These are phyloP conservation scores for Vachellia collinsii DNA, from an alignment of 306 rosid genomes.

Conservation along the genomic window DNA sequence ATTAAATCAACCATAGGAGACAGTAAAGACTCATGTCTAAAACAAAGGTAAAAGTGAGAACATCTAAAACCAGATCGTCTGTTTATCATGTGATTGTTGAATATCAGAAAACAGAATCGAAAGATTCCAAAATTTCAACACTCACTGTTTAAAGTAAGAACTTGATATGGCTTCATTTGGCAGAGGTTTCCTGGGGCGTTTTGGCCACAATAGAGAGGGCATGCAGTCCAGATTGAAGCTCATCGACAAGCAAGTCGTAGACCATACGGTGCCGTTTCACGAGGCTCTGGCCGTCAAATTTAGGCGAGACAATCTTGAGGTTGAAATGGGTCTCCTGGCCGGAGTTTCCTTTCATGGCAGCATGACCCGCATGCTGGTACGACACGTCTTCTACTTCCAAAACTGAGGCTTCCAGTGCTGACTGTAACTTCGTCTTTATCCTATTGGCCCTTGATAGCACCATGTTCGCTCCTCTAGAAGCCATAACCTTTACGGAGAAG, in stretches of 20 bases:
- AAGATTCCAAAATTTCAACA: too few relatives aligned
- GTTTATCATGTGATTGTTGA: too few relatives aligned
- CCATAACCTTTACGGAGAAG: conserved; percentile 37
- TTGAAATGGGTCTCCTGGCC: conserved; percentile 81
- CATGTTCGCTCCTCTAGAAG: conserved; percentile 50
- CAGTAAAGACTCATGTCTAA: not conserved
- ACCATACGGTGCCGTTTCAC: conserved; percentile 74
- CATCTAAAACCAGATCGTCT: too few relatives aligned
- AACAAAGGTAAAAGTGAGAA: too few relatives aligned
- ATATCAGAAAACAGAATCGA: too few relatives aligned
- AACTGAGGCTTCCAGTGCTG: conserved; percentile 66
- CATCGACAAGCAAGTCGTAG: conserved; percentile 59
- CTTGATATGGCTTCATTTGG: not conserved
- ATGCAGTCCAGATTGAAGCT: conserved; percentile 66
- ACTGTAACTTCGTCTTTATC: conserved; percentile 66
- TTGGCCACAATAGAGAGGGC: conserved; percentile 69
- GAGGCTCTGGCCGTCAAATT: conserved; percentile 71
- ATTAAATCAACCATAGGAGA: not conserved
- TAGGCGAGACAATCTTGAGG: conserved; percentile 67
- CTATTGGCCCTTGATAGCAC: conserved; percentile 66
- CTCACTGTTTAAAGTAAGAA: not conserved
- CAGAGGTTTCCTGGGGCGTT: conserved; percentile 47
- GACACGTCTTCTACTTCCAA: conserved; percentile 89
- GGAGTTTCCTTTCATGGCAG: conserved; percentile 57
- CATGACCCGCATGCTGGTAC: conserved; percentile 83